Evolutionary conservation across 73 alveolate genomes (phyloP).

Genomic region (Paramecium primaurelia): DNA sequence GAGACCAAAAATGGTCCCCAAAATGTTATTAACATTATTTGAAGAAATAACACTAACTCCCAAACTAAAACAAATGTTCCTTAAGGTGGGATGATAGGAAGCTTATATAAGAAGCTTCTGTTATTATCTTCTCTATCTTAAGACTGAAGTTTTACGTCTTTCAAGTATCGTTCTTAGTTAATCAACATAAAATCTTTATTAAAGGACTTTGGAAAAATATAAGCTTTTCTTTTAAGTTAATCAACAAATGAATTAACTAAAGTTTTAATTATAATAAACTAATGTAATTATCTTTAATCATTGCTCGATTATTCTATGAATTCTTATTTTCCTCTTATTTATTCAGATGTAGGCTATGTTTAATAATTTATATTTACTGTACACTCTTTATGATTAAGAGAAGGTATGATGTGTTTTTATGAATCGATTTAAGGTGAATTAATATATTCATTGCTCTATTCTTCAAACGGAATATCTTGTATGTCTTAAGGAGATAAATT

Average conservation of each 20-base stretch:
- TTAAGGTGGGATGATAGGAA: background rate
- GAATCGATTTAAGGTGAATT: background rate
- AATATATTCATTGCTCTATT: background rate
- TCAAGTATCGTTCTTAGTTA: background rate
- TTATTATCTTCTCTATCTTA: background rate
- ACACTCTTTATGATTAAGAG: background rate
- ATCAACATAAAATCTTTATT: background rate
- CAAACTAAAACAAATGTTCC: constrained; percentile 5
- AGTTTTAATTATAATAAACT: background rate
- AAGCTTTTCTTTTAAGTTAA: background rate
- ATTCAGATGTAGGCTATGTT: background rate
- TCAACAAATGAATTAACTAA: background rate
- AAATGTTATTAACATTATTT: background rate
- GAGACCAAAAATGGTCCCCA: constrained; percentile 35
- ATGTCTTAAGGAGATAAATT: background rate
- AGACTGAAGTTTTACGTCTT: background rate
- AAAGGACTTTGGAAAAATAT: background rate
- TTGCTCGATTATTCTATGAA: background rate
- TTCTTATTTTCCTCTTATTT: background rate
- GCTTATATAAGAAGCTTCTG: background rate
- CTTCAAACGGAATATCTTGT: background rate
- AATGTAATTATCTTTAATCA: background rate
- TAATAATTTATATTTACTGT: background rate
- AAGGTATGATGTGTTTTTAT: background rate
- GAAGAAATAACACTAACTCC: constrained; percentile 5